A percentile compares a stretch with the other conserved stretches of the same genome.
phyloP scores from a whole-genome alignment of 2,329 filamentous ascomycete genomes.

The Arthroderma sp. region DNA sequence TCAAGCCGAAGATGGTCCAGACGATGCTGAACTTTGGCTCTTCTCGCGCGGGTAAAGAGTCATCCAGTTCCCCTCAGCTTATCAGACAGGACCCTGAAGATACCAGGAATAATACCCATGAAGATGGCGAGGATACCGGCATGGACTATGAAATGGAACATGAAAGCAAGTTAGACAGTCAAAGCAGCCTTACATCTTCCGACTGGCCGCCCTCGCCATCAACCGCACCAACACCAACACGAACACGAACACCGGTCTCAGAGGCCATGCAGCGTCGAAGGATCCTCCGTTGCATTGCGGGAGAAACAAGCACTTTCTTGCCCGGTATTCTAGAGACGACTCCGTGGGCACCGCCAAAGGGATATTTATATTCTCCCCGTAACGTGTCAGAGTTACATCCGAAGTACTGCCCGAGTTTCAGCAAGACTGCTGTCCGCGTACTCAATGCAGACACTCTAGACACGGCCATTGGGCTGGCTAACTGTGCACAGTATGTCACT shows the following conservation, averaged over 20 bases:
- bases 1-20: conserved; percentile 13
- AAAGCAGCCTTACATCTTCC: background rate
- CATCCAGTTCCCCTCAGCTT: background rate
- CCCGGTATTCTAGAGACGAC: conserved; percentile 38
- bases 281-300: conserved; percentile 33
- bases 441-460: conserved; percentile 48
- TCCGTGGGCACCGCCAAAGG: conserved; percentile 32
- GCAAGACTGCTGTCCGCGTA: conserved; percentile 35
- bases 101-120: background rate
- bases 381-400: conserved; percentile 32
- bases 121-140: background rate
- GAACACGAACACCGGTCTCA: background rate
- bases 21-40: conserved; percentile 16
- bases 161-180: conserved; percentile 7
- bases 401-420: conserved; percentile 33
- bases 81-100: background rate
- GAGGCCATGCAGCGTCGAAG: conserved; percentile 8
- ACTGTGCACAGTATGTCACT: conserved; percentile 16
- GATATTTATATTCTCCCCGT: conserved; percentile 28
- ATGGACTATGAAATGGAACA: conserved; percentile 12
- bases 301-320: conserved; percentile 39
- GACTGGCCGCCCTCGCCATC: background rate
- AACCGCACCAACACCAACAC: background rate
- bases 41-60: background rate
- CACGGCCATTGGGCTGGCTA: conserved; percentile 37